Evolutionary conservation across 2,329 filamentous ascomycete genomes (phyloP).

Genomic region (Sclerotinia minor): DNA sequence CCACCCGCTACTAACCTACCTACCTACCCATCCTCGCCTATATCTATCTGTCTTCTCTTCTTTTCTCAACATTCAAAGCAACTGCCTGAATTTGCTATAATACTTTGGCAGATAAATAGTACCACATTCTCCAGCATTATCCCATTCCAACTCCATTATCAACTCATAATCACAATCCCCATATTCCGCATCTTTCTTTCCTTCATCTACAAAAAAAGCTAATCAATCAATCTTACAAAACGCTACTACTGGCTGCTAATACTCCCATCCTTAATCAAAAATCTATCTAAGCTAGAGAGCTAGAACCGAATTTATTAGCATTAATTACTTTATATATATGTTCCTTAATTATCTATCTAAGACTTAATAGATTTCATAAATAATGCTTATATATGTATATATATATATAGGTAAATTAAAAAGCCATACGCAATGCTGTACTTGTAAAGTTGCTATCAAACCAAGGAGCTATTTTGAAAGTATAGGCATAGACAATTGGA

Average conservation of each 20-base stretch:
- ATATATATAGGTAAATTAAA: too few species aligned
- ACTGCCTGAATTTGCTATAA: too few species aligned
- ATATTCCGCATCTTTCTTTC: neutral
- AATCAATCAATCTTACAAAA: slow-evolving; percentile 1
- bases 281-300: neutral
- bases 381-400: neutral
- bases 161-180: neutral
- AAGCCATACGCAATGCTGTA: neutral
- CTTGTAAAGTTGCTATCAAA: neutral
- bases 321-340: neutral
- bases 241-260: neutral
- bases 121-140: too few species aligned
- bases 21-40: too few species aligned
- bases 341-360: neutral
- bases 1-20: too few species aligned
- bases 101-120: too few species aligned
- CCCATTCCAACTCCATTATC: too few species aligned
- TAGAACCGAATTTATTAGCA: neutral
- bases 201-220: neutral
- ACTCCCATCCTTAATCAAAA: neutral
- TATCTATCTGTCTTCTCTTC: too few species aligned
- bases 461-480: neutral
- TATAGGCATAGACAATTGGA: neutral
- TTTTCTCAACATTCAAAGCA: too few species aligned
- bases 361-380: slow-evolving; percentile 12